These are phyloP conservation scores for Podaxis carcinomalis DNA, from an alignment of 768 basidiomycete genomes.

Conservation along the genomic window DNA sequence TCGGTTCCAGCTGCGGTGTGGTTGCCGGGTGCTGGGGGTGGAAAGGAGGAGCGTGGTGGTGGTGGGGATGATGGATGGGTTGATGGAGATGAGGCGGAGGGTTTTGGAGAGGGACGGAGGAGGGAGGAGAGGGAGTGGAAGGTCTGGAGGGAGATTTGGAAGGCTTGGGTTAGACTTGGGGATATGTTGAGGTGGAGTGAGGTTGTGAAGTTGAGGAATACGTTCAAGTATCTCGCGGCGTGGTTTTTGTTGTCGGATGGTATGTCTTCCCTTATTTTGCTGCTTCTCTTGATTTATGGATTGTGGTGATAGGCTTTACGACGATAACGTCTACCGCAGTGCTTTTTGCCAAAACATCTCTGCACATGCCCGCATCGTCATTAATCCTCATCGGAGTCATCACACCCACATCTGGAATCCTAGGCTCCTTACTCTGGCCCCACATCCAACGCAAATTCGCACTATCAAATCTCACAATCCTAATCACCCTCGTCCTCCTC, in stretches of 20 bases:
- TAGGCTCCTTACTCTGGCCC: conserved; percentile 84
- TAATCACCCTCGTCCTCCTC: conserved; percentile 63
- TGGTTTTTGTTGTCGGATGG: conserved; percentile 96
- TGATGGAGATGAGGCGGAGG: conserved; percentile 14
- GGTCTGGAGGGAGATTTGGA: conserved; percentile 30
- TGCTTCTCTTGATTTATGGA: not conserved
- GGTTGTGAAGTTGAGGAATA: conserved; percentile 70
- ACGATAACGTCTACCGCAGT: conserved; percentile 91
- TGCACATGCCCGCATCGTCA: conserved; percentile 74
- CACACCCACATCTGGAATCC: conserved; percentile 73
- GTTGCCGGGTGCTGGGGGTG: conserved; percentile 45
- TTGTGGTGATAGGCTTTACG: conserved; percentile 62
- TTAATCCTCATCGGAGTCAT: conserved; percentile 79
- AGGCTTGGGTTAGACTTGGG: conserved; percentile 73
- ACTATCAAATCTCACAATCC: conserved; percentile 65
- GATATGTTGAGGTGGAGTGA: conserved; percentile 72
- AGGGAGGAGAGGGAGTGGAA: conserved; percentile 34
- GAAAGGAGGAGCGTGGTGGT: conserved; percentile 2
- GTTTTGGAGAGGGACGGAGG: conserved; percentile 6
- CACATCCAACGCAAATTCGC: conserved; percentile 56
- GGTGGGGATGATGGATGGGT: conserved; percentile 5
- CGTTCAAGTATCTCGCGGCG: conserved; percentile 86
- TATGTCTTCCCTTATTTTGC: conserved; percentile 24
- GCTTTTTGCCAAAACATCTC: conserved; percentile 85
- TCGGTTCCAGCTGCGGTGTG: conserved; percentile 75